A percentile compares a stretch with the other conserved stretches of the same genome.
Conservation (phyloP, 805 yeast genomes). For the Candida corydali region DNA sequence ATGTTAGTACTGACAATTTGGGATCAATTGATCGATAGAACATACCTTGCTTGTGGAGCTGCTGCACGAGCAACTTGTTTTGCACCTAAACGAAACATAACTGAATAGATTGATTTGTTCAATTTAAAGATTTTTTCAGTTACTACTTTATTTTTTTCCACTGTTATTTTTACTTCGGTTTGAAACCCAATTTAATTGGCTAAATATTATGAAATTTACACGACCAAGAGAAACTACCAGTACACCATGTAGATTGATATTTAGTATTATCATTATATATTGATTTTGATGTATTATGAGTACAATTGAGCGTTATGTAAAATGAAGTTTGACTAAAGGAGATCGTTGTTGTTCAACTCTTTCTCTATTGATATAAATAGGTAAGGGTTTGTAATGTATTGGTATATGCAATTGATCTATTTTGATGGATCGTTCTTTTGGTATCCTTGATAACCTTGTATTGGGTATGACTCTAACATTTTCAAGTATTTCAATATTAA, state of each 20-base stretch:
- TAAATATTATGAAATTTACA: background rate
- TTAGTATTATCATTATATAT: no score
- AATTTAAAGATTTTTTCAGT: constrained; percentile 3
- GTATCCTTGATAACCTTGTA: constrained; percentile 76
- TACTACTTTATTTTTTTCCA: no score
- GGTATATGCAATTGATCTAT: constrained; percentile 9
- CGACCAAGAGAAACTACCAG: background rate
- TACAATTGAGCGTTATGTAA: no score
- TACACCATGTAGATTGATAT: background rate
- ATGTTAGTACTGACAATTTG: constrained; percentile 3
- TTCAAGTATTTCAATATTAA: constrained; percentile 74
- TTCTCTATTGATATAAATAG: no score
- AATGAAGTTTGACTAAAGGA: no score
- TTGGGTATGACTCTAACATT: constrained; percentile 64
- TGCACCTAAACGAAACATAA: constrained; percentile 54
- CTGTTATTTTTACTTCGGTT: no score
- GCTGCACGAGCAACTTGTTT: constrained; percentile 42
- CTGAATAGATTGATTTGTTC: background rate
- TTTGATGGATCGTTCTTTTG: constrained; percentile 85
- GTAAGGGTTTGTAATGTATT: no score
- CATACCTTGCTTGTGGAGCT: constrained; percentile 46
- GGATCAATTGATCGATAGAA: constrained; percentile 9
- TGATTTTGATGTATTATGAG: background rate
- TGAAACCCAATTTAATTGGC: constrained; percentile 3
- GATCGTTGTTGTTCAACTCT: no score